Conservation (phyloP, 495 filamentous ascomycete species). For the Chlorociboria aeruginascens region DNA sequence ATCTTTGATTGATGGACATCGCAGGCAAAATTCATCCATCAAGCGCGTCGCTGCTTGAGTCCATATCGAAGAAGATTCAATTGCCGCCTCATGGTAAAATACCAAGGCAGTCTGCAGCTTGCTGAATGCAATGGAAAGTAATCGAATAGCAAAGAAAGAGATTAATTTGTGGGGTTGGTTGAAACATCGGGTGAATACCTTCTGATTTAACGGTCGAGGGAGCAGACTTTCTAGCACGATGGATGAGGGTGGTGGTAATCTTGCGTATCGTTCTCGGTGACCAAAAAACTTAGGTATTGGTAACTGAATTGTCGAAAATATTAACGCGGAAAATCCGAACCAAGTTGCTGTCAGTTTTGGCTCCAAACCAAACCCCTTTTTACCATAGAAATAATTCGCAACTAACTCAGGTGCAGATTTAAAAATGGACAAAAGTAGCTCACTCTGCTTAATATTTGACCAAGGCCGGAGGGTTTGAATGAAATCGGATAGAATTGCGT, state of each 20-base stretch:
- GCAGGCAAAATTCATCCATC: slow-evolving; percentile 59
- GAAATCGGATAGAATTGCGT: slow-evolving; percentile 62
- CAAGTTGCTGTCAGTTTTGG: slow-evolving; percentile 85
- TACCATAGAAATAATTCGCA: slow-evolving; percentile 70
- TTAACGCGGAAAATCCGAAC: slow-evolving; percentile 82
- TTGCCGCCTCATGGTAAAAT: slow-evolving; percentile 37
- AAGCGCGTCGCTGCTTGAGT: slow-evolving; percentile 50
- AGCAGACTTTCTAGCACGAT: slow-evolving; percentile 76
- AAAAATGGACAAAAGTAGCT: slow-evolving; percentile 71
- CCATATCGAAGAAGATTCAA: slow-evolving; percentile 41
- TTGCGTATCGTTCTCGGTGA: slow-evolving; percentile 28
- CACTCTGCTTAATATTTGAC: slow-evolving; percentile 65
- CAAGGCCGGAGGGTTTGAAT: slow-evolving; percentile 73
- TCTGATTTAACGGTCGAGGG: slow-evolving; percentile 69
- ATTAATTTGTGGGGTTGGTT: slow-evolving; percentile 61
- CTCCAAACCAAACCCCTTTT: slow-evolving; percentile 72
- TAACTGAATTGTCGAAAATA: slow-evolving; percentile 66
- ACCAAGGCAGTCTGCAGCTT: slow-evolving; percentile 55
- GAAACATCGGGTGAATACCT: slow-evolving; percentile 64
- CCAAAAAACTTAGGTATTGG: slow-evolving; percentile 62
- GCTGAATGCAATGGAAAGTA: slow-evolving; percentile 63
- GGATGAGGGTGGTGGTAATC: slow-evolving; percentile 60
- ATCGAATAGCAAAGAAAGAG: slow-evolving; percentile 68
- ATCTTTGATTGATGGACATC: slow-evolving; percentile 69
- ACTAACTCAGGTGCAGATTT: slow-evolving; percentile 71